A percentile compares a stretch with the other conserved stretches of the same genome.
Evolutionary conservation across 306 rosid species (phyloP).

Genomic region (Quercus ilex): DNA sequence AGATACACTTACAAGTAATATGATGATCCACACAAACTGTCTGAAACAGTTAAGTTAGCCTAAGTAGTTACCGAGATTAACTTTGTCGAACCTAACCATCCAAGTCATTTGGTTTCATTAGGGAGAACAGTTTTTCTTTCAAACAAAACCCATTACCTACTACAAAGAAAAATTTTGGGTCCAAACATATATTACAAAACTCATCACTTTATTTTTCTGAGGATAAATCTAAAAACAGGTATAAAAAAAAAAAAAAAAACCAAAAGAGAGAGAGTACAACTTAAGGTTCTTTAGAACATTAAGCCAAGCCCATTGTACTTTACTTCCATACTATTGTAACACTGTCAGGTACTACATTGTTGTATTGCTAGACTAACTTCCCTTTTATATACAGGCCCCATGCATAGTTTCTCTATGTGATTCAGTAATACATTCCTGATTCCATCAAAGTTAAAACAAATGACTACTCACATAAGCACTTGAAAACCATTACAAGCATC

Average conservation of each 20-base stretch:
- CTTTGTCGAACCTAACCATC: background rate
- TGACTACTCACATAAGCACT: background rate
- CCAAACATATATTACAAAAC: background rate
- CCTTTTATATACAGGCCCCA: too few relatives aligned
- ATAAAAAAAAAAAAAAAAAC: background rate
- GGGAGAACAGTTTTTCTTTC: background rate
- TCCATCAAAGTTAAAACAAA: background rate
- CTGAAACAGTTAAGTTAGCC: background rate
- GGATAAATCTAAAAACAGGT: background rate
- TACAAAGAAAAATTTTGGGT: background rate
- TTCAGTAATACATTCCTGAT: too few relatives aligned
- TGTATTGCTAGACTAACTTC: too few relatives aligned
- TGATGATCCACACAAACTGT: background rate
- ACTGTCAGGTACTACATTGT: too few relatives aligned
- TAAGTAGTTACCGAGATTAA: background rate
- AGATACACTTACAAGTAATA: background rate
- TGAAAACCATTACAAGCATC: slow-evolving; percentile 5
- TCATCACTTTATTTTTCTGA: background rate
- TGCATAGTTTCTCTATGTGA: too few relatives aligned
- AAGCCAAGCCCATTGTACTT: too few relatives aligned
- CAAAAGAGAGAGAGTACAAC: background rate
- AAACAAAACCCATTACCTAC: background rate
- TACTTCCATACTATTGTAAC: too few relatives aligned
- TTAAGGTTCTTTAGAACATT: background rate
- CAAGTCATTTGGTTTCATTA: background rate